phyloP scores from a whole-genome alignment of 2,329 filamentous ascomycete species.

The Trichophyton verrucosum region DNA sequence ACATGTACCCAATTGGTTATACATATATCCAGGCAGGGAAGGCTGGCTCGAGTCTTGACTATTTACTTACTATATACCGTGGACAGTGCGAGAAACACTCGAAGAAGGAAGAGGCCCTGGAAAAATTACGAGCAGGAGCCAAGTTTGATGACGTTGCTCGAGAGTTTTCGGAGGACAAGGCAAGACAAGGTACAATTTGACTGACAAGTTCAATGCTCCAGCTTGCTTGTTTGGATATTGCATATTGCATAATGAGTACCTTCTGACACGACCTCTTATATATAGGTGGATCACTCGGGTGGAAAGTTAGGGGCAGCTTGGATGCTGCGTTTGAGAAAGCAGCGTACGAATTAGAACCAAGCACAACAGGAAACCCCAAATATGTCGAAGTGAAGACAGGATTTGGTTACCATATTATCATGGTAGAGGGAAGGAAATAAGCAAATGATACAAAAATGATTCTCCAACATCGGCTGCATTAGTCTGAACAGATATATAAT shows the following conservation, averaged over 20 bases:
- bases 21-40: not conserved
- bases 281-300: slow-evolving; percentile 48
- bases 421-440: slow-evolving; percentile 53
- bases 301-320: slow-evolving; percentile 48
- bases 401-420: slow-evolving; percentile 56
- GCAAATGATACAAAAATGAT: not conserved
- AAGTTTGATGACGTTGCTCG: slow-evolving; percentile 55
- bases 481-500: not conserved
- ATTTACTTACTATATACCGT: not conserved
- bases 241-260: not conserved
- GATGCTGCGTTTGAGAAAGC: slow-evolving; percentile 49
- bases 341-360: slow-evolving; percentile 50
- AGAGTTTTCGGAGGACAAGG: slow-evolving; percentile 55
- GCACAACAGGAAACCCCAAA: slow-evolving; percentile 49
- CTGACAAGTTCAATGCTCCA: not conserved
- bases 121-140: slow-evolving; percentile 45
- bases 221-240: not conserved
- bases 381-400: slow-evolving; percentile 50
- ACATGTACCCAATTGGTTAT: not conserved
- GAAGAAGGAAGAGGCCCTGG: slow-evolving; percentile 53
- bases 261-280: slow-evolving; percentile 17
- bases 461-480: not conserved
- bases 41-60: not conserved
- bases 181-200: slow-evolving; percentile 39
- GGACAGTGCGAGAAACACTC: slow-evolving; percentile 48